Evolutionary conservation across 805 yeast species (phyloP), one percentile per base, ranked within the genome.

Genomic region (Aciculoconidium aculeatum): DNA sequence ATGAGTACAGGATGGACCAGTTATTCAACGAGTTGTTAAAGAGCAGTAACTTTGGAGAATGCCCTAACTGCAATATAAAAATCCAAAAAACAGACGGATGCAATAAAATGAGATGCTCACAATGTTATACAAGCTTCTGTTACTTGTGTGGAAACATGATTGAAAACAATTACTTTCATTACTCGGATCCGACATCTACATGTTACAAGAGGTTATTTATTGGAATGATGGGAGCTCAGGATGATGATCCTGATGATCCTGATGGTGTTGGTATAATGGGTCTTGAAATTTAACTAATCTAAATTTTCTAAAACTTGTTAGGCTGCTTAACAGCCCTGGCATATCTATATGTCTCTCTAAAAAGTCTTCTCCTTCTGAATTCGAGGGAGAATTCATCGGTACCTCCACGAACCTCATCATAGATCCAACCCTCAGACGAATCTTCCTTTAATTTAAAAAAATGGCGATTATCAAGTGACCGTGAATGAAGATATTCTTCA

Each of bases 51-150:
- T 14, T 35, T 15, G 18, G 21, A 6, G 27, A 17, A 12, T 77
- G 83, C 38, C 83, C 84, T 0, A 47, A 50, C 4, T 77, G 83
- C 42, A 47, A 50, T 10, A 42, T 65, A 2, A 65, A 65, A 5
- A 66, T 74, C 5, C 73, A 74, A 35, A 64, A 73, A 34, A 54
- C 66, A 14, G 81, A 75, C 39, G 85, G 83, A 4, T 77, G 83
- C 47, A 77, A 76, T 42, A 75, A 72, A 42, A 75, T 77, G 78
- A 61, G 58, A 21, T 77, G 85, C 42, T 39, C 59, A 0, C 51
- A 63, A 5, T 77, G 84, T 37, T 39, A 41, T 4, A 55, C 67
- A 0, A 42, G 49, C 23, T 77, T 77, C 38, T 77, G 84, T 44
- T 71, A 68, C 35, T 24, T 74, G 7, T 77, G 84, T 52, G 77